A percentile compares a stretch with the other conserved stretches of the same genome.
Evolutionary conservation across 176 grass and related monocot genomes (phyloP).

Genomic region (Bromus sterilis): DNA sequence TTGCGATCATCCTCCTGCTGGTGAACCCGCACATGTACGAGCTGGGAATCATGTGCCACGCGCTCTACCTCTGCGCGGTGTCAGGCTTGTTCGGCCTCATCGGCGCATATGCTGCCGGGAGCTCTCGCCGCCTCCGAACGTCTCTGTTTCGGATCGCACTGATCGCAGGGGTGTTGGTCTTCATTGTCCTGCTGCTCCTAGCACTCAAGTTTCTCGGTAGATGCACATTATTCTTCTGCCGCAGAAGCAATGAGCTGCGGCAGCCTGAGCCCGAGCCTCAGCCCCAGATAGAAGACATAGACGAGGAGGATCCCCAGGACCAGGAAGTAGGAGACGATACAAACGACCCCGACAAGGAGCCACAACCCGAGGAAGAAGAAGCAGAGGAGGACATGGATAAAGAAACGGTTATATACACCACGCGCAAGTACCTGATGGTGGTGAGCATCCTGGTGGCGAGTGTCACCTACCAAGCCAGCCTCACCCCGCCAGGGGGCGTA

Average conservation of each 20-base stretch:
- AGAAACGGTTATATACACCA: background rate
- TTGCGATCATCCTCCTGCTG: background rate
- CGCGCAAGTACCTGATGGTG: background rate
- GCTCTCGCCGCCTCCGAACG: background rate
- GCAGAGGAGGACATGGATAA: too few species aligned
- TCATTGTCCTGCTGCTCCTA: background rate
- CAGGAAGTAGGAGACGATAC: too few species aligned
- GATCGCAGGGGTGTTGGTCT: background rate
- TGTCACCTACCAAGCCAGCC: background rate
- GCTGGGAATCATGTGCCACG: background rate
- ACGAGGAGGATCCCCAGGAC: too few species aligned
- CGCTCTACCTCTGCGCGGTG: background rate
- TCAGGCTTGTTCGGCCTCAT: background rate
- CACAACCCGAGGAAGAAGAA: background rate
- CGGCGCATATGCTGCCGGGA: constrained; percentile 6
- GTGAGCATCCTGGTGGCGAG: background rate
- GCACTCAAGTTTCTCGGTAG: background rate
- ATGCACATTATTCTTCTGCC: background rate
- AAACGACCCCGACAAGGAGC: background rate
- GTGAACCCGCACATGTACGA: background rate
- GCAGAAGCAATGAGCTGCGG: background rate
- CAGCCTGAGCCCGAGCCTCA: too few species aligned
- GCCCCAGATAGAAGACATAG: background rate
- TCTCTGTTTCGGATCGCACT: constrained; percentile 2
- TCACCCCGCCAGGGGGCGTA: background rate